phyloP scores from a whole-genome alignment of 345 rosid genomes.

The Arabis hirsuta region DNA sequence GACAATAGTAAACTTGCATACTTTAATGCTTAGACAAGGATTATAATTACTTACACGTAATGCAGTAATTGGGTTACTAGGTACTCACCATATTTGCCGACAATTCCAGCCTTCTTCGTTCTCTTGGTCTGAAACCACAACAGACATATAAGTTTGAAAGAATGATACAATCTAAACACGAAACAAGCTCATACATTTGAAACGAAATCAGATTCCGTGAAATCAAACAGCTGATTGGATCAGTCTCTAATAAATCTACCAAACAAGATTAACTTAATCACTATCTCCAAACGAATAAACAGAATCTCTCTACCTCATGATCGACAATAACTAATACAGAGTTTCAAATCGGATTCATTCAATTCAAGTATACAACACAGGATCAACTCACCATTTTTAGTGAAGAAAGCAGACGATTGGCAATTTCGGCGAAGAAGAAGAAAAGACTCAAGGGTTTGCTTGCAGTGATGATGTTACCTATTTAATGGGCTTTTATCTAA shows the following conservation, averaged over 20 bases:
- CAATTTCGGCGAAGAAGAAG: constrained; percentile 16
- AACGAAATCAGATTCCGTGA: neutral
- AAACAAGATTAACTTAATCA: neutral
- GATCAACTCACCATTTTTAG: constrained; percentile 26
- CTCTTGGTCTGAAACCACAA: constrained; percentile 56
- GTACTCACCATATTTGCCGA: constrained; percentile 57
- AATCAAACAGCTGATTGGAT: neutral
- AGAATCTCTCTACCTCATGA: neutral
- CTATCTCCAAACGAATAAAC: neutral
- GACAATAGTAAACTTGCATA: neutral
- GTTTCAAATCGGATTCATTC: neutral
- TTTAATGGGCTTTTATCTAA: neutral
- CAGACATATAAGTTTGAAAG: neutral
- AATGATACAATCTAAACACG: neutral
- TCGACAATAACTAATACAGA: neutral
- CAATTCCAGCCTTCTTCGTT: constrained; percentile 73
- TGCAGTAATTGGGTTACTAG: neutral
- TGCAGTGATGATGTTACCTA: neutral
- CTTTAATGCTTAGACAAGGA: neutral
- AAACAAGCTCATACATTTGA: neutral
- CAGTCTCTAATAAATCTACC: neutral
- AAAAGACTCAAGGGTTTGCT: neutral
- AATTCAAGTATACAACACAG: neutral
- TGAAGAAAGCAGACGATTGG: neutral
- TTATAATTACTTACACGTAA: neutral